A percentile compares a stretch with the other conserved stretches of the same genome.
Evolutionary conservation across 768 basidiomycete genomes (phyloP).

Genomic region (Termitomyces eurrhizus): DNA sequence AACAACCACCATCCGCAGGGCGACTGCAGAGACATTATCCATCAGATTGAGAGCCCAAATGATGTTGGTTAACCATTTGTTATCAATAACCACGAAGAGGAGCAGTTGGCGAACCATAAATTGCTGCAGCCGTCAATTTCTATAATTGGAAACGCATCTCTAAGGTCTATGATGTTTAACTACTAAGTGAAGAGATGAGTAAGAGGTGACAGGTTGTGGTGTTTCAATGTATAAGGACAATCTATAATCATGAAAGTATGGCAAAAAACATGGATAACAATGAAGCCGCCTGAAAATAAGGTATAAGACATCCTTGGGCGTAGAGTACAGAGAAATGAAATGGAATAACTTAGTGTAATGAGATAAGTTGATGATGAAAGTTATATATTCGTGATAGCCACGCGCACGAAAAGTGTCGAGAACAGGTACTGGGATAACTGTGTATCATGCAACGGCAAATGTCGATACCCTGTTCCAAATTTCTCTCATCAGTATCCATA

Average conservation of each 20-base stretch:
- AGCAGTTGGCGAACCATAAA: background rate
- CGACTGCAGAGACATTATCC: too few relatives aligned
- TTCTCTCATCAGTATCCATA: constrained; percentile 3
- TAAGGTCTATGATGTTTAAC: background rate
- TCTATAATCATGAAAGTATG: background rate
- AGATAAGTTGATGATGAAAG: background rate
- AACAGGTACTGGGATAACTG: constrained; percentile 89
- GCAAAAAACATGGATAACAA: background rate
- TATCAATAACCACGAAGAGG: background rate
- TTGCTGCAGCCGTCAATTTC: too few relatives aligned
- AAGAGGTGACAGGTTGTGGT: background rate
- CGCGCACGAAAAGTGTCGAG: constrained; percentile 85
- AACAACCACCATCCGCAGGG: too few relatives aligned
- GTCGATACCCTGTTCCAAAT: constrained; percentile 71
- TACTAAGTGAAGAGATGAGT: background rate
- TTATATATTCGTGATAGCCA: constrained; percentile 38
- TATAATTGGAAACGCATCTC: background rate
- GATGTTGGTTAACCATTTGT: too few relatives aligned
- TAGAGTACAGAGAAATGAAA: background rate
- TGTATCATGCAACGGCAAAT: constrained; percentile 89
- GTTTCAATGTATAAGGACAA: background rate
- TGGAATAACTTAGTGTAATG: background rate
- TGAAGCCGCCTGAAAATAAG: background rate
- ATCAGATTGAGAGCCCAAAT: too few relatives aligned
- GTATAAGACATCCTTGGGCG: background rate